Evolutionary conservation across 2,329 filamentous ascomycete species (phyloP), one percentile per base, ranked within the genome.

Genomic region (Aureobasidium pullulans): DNA sequence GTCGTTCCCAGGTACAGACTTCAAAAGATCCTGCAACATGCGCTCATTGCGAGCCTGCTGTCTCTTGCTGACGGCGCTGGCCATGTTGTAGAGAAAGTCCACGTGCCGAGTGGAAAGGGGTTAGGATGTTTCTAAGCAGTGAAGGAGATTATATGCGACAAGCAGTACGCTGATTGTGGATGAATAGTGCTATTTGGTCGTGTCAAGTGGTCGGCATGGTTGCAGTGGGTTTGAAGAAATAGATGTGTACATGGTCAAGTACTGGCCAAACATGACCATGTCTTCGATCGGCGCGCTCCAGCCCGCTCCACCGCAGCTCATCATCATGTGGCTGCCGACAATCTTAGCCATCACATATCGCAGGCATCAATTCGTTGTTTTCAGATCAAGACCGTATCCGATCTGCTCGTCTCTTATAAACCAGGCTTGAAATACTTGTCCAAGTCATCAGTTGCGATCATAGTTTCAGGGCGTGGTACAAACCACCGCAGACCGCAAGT

Each of bases 41-140:
- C 90, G 90, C 79, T 99, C 94, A 75, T 99, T 96, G 76, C 94
- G 92, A 80, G 89, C 90, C 81, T 96, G 93, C 78, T 96, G 90
- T 76, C 94, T 90, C 82, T 97, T 99, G 80, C 87, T 96, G 73
- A 95, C 80, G 46, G 84, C 80, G 59, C 83, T 81, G 60, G 89
- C 82, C 89, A 92, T 94, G 63, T 60, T 43, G 42, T 40, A 31
- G 29, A n/a, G 1, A 6, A 32, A 36, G 28, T 6, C 29, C 16
- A 57, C 40, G 52, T 37, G 52, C 40, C 13, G 28, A 15, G 39
- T 6, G 28, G 37, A 43, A 54, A 54, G 50, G 37, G 49, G 49
- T 28, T 31, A 39, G n/a, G n/a, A 43, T 15, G 50, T 43, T 54
- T 23, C 47, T 49, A 37, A n/a, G 47, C 32, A 23, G 16, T 32